phyloP scores from a whole-genome alignment of 73 alveolate species.

The Paraurostyla sp. region DNA sequence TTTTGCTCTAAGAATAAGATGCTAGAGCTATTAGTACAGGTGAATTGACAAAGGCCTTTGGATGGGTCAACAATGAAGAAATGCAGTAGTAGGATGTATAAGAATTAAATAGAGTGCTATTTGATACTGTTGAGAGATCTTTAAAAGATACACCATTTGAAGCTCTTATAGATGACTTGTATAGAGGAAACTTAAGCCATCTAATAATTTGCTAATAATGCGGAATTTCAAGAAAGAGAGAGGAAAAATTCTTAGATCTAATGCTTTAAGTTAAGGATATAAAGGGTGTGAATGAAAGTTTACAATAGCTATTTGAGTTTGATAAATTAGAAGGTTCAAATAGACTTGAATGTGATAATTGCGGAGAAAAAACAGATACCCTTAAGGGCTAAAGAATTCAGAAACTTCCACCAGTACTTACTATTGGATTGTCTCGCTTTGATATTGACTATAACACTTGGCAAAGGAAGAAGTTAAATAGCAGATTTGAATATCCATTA shows the following conservation, averaged over 20 bases:
- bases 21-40: conserved; percentile 87
- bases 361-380: conserved; percentile 90
- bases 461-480: conserved; percentile 93
- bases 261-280: conserved; percentile 86
- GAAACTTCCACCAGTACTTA: conserved; percentile 92
- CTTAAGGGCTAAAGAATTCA: conserved; percentile 88
- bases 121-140: conserved; percentile 89
- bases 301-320: conserved; percentile 79
- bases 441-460: conserved; percentile 91
- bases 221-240: conserved; percentile 79
- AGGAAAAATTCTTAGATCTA: conserved; percentile 92
- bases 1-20: conserved; percentile 80
- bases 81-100: conserved; percentile 82
- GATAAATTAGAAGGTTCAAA: conserved; percentile 88
- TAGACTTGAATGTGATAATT: conserved; percentile 89
- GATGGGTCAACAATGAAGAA: conserved; percentile 91
- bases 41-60: conserved; percentile 94
- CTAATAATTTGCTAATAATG: conserved; percentile 89
- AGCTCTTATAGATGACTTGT: conserved; percentile 77
- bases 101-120: conserved; percentile 87
- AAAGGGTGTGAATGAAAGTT: conserved; percentile 84
- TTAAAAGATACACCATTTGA: conserved; percentile 89
- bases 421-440: conserved; percentile 92
- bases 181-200: conserved; percentile 84
- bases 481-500: conserved; percentile 93